Base-by-base conservation (phyloP, 257 asterid species). In the Przewalskia tangutica region DNA sequence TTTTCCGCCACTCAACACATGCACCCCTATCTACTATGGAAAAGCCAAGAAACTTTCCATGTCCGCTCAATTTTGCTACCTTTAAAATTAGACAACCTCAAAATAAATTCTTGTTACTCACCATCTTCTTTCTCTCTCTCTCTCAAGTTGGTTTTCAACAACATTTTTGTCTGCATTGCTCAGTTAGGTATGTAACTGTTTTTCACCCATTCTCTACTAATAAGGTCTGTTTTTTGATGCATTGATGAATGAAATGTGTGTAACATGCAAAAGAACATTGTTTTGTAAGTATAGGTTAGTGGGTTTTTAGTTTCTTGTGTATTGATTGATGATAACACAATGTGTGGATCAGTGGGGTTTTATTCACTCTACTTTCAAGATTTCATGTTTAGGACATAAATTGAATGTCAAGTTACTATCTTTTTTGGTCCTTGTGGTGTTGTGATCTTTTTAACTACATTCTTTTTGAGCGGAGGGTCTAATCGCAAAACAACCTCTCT, bases 11-110 rank as follows among this genome's bases (percentile, higher is more conserved):
- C 95, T 83, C 92, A 92, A 87, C 76, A 65, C 81, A 63, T 77
- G 91, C 98, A 90, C 93, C 98, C 97, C 98, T 91, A 92, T 95
- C 98, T 91, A 18, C 85, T 81, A 63, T 40, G 90, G 90, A 91
- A 94, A 89, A 86, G 96, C 88, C 97, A 90, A 82, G 68, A 54
- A 63, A 51, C 86, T 86, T 83, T 65, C 77, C 81, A 70, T 68
- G 60, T 77, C 78, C 86, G 62, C 82, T 46, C 77, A 70, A 50
- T 81, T 91, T 50, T 59, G 81, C 20, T 2, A 77, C 85, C 53
- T 84, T 87, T 84, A 36, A 67, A 82, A 83, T 84, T 81, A 81
- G 42, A 68, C 82, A 64, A 46, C 66, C 46, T 54, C 12, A 46
- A 46, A 56, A 81, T 68, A 46, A 23, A 13, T 71, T 23, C 20